Base-by-base conservation (phyloP, 2,329 filamentous ascomycete genomes). In the Orbilia oligospora region DNA sequence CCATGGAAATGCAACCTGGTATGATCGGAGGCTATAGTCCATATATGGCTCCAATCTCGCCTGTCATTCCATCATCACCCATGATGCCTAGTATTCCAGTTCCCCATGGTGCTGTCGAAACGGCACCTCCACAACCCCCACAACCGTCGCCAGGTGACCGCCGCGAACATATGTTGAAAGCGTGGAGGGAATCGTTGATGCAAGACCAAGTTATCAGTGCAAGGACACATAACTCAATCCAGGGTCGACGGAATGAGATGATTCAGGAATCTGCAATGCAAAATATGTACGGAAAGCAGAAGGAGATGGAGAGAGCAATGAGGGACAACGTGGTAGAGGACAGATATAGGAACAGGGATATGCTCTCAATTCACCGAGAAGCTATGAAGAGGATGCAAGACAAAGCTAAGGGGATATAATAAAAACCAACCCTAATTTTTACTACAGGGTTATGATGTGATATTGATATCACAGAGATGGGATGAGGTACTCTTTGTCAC, bases 361-460 rank as follows among this genome's bases (percentile, higher is more conserved):
- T 97, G 86, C 86, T 92, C 65, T 91, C 92, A 55, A 88, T 91
- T 22, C 94, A 97, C 83, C 88, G 91, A 20, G 91, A 94, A 80
- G 92, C 91, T 0, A 88, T 97, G 88, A 88, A 92, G 80, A 90
- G 88, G 83, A 92, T 97, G 90, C 94, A 97, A 83, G 87, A 87
- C 14, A 84, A 85, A 61, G 88, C 88, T 0, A 88, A 88, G 44
- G 75, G 75, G 3, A 66, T 79, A 36, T 75, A 69, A 46, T 46
- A 46, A n/a, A 63, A 24, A 22, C 10, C 63, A 5, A 55, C 51
- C 64, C 48, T 38, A 9, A n/a, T 16, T 51, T 67, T 68, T 27
- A 55, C 3, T 30, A 53, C 12, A 18, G 36, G 22, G 20, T 33
- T 41, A 41, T 51, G 58, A 58, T 55, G 22, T 22, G 61, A 56